Conservation (phyloP, 768 basidiomycete species). For the Tylopilus cervinicoccineus region DNA sequence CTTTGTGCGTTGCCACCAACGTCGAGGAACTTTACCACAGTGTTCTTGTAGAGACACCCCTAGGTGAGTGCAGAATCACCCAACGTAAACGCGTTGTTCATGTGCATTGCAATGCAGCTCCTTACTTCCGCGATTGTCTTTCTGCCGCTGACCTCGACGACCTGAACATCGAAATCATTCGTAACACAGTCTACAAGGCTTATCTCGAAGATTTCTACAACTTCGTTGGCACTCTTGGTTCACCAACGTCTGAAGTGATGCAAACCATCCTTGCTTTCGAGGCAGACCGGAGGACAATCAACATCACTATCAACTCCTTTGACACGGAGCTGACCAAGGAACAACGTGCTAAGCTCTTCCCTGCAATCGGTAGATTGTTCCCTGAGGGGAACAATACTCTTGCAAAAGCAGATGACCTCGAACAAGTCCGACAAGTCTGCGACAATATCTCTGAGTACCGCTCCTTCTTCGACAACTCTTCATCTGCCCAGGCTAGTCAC, state of each 20-base stretch:
- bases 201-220: slow-evolving; percentile 97
- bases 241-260: slow-evolving; percentile 91
- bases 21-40: slow-evolving; percentile 97
- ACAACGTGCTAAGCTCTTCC: slow-evolving; percentile 91
- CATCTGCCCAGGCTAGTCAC: slow-evolving; percentile 30
- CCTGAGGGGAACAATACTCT: slow-evolving; percentile 95
- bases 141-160: slow-evolving; percentile 96
- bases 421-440: slow-evolving; percentile 83
- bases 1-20: slow-evolving; percentile 97
- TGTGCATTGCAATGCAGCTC: slow-evolving; percentile 44
- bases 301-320: slow-evolving; percentile 99
- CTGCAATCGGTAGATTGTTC: slow-evolving; percentile 87
- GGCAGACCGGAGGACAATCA: slow-evolving; percentile 94
- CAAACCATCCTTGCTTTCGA: slow-evolving; percentile 89
- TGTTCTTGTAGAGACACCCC: slow-evolving; percentile 94
- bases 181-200: slow-evolving; percentile 97
- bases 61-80: slow-evolving; percentile 57
- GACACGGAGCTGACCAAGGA: slow-evolving; percentile 94
- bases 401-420: slow-evolving; percentile 91
- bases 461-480: slow-evolving; percentile 73
- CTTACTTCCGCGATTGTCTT: slow-evolving; percentile 95
- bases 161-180: slow-evolving; percentile 99
- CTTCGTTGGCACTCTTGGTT: slow-evolving; percentile 74
- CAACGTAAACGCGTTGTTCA: slow-evolving; percentile 2
- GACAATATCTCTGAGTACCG: slow-evolving; percentile 90